phyloP scores from a whole-genome alignment of 768 basidiomycete genomes.

The Mycena latifolia region DNA sequence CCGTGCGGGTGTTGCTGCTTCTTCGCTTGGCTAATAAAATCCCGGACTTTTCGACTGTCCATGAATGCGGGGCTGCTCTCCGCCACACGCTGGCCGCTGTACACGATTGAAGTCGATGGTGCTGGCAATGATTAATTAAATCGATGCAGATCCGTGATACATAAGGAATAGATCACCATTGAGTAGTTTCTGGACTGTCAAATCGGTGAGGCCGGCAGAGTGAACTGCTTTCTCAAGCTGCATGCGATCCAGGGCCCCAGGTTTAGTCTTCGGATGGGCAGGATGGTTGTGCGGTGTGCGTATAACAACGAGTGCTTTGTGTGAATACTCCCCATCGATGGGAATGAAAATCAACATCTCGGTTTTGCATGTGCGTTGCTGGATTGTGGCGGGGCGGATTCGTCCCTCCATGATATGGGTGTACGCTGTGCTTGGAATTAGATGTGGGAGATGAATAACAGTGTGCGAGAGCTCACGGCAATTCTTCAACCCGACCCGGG shows the following conservation, averaged over 20 bases:
- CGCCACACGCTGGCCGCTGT: no score
- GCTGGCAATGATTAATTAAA: no score
- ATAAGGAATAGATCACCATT: no score
- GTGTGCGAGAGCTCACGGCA: slow-evolving; percentile 11
- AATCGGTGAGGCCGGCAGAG: neutral
- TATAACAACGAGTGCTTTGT: slow-evolving; percentile 7
- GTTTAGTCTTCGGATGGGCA: slow-evolving; percentile 16
- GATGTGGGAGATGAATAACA: no score
- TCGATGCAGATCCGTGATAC: no score
- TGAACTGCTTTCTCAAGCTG: neutral
- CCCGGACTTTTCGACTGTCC: slow-evolving; percentile 9
- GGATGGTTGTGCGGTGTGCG: slow-evolving; percentile 23
- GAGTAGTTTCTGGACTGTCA: no score
- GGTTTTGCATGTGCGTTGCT: neutral
- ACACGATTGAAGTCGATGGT: no score
- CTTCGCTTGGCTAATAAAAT: slow-evolving; percentile 8
- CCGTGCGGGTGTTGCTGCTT: slow-evolving; percentile 18
- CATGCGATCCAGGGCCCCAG: slow-evolving; percentile 2
- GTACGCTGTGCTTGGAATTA: neutral
- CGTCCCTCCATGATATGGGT: neutral
- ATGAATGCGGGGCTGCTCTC: slow-evolving; percentile 7
- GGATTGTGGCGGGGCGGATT: neutral
- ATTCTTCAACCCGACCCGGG: slow-evolving; percentile 7
- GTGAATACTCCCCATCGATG: neutral
- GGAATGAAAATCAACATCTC: neutral